These are phyloP conservation scores for Komagataea norvegica DNA, from an alignment of 1,139 yeast genomes.

Conservation along the genomic window DNA sequence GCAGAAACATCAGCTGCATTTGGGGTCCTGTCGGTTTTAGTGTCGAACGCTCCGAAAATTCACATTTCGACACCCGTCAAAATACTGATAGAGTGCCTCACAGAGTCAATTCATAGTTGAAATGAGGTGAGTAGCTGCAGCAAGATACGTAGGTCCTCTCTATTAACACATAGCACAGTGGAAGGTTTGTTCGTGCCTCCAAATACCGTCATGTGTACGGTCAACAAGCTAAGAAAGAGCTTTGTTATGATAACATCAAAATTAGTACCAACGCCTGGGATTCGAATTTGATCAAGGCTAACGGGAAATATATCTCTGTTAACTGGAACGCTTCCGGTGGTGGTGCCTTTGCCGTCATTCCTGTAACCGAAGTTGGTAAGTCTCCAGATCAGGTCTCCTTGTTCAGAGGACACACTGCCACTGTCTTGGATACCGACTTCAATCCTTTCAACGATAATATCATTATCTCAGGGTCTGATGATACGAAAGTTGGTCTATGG, in stretches of 20 bases:
- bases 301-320: conserved; percentile 79
- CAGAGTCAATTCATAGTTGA: background rate
- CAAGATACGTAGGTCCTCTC: background rate
- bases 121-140: conserved; percentile 2
- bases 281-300: conserved; percentile 78
- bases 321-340: conserved; percentile 97
- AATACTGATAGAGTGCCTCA: too few species aligned
- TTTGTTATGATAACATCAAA: conserved; percentile 81
- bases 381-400: conserved; percentile 90
- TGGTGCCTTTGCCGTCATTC: conserved; percentile 94
- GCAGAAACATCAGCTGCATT: too few species aligned
- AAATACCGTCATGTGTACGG: conserved; percentile 96
- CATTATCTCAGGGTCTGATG: conserved; percentile 86
- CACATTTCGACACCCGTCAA: too few species aligned
- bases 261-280: conserved; percentile 94
- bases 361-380: conserved; percentile 82
- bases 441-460: conserved; percentile 80
- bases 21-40: too few species aligned
- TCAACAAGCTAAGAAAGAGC: conserved; percentile 82
- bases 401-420: conserved; percentile 93
- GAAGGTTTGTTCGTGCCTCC: conserved; percentile 92
- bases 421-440: conserved; percentile 87
- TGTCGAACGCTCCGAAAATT: too few species aligned
- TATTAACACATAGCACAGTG: conserved; percentile 46
- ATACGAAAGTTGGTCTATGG: conserved; percentile 86